Evolutionary conservation across 1,284 basidiomycete genomes (phyloP).

Genomic region (Amylostereum areolatum): DNA sequence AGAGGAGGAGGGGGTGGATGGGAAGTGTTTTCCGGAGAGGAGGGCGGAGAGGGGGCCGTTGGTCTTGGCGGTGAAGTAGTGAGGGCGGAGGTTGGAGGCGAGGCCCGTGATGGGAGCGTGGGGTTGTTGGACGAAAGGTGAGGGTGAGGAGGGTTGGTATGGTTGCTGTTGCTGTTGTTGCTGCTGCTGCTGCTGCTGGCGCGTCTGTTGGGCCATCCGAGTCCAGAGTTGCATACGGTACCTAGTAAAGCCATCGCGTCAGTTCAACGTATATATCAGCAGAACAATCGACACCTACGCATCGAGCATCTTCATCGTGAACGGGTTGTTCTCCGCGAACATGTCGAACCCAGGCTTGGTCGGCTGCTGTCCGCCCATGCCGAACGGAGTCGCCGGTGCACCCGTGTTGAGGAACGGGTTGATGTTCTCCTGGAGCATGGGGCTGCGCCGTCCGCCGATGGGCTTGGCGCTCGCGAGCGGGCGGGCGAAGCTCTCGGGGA

Average conservation of each 20-base stretch:
- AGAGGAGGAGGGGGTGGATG: constrained; percentile 26
- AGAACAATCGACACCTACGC: constrained; percentile 41
- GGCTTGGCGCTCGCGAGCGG: constrained; percentile 19
- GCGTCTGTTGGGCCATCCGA: constrained; percentile 55
- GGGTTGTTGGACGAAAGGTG: constrained; percentile 40
- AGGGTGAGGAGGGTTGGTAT: constrained; percentile 19
- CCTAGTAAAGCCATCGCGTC: constrained; percentile 21
- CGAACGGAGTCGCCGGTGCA: constrained; percentile 11
- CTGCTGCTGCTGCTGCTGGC: constrained; percentile 23
- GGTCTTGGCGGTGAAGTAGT: constrained; percentile 40
- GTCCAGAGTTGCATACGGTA: constrained; percentile 86
- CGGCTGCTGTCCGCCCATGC: constrained; percentile 1
- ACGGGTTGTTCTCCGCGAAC: constrained; percentile 72
- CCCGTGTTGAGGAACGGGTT: constrained; percentile 65
- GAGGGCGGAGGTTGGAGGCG: neutral
- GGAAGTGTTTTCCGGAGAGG: constrained; percentile 45
- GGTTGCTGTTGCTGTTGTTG: constrained; percentile 14
- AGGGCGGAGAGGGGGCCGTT: constrained; percentile 30
- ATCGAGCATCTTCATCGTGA: constrained; percentile 80
- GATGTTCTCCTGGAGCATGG: constrained; percentile 68
- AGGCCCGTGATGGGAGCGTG: constrained; percentile 39
- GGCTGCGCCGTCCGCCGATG: constrained; percentile 16
- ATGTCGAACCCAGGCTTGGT: constrained; percentile 47
- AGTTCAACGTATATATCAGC: constrained; percentile 1
- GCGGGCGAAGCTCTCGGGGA: constrained; percentile 49